phyloP scores from a whole-genome alignment of 208 protist species.

The Trypanosoma cruzi region DNA sequence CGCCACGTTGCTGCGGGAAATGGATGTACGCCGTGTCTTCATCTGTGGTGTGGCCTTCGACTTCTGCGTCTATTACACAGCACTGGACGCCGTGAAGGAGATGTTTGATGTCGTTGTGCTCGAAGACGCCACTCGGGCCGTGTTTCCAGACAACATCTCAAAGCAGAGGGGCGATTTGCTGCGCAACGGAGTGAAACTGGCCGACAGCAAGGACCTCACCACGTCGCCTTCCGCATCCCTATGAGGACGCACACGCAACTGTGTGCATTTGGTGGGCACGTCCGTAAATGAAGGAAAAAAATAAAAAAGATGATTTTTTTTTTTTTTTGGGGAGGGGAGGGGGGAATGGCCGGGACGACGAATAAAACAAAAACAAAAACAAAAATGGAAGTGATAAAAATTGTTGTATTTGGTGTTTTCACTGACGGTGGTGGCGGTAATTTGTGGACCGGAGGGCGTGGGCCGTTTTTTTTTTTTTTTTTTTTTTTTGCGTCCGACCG shows the following conservation, averaged over 20 bases:
- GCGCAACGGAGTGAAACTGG: not conserved
- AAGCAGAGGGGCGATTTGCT: not conserved
- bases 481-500: too few species aligned
- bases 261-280: not conserved
- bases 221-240: too few species aligned
- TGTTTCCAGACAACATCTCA: conserved; percentile 15
- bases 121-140: conserved; percentile 44
- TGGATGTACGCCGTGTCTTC: conserved; percentile 60
- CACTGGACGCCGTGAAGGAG: conserved; percentile 39
- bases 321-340: too few species aligned
- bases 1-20: conserved; percentile 32
- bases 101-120: conserved; percentile 61
- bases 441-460: too few species aligned
- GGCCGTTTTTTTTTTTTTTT: too few species aligned
- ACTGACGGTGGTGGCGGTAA: too few species aligned
- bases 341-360: too few species aligned
- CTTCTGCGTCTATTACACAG: conserved; percentile 71
- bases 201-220: not conserved
- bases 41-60: conserved; percentile 69
- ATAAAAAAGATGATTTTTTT: not conserved
- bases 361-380: too few species aligned
- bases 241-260: not conserved
- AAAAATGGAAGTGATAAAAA: too few species aligned
- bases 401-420: too few species aligned
- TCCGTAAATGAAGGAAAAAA: not conserved